phyloP scores from a whole-genome alignment of 108 stramenopile species.

The Fistulifera pelliculosa region DNA sequence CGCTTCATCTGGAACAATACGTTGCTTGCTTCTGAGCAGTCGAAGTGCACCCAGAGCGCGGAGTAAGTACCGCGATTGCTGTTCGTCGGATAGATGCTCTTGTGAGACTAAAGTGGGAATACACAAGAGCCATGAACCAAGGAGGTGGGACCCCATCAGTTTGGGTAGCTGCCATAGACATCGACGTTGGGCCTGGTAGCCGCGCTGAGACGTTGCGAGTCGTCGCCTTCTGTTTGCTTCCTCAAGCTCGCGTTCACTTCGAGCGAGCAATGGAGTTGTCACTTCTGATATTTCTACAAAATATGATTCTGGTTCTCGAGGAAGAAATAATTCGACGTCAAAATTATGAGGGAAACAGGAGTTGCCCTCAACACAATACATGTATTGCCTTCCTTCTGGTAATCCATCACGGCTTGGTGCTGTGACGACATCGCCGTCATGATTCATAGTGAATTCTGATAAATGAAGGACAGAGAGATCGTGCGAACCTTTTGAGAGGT shows the following conservation, averaged over 20 bases:
- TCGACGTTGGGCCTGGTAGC: conserved; percentile 62
- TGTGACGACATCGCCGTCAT: conserved; percentile 65
- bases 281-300: conserved; percentile 35
- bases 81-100: conserved; percentile 30
- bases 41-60: conserved; percentile 76
- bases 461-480: neutral
- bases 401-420: conserved; percentile 41
- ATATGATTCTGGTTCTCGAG: conserved; percentile 60
- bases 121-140: conserved; percentile 74
- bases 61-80: conserved; percentile 60
- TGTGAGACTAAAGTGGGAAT: conserved; percentile 64
- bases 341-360: conserved; percentile 70
- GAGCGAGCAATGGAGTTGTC: conserved; percentile 52
- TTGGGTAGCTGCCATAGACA: conserved; percentile 84
- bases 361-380: conserved; percentile 76
- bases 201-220: conserved; percentile 47
- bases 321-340: conserved; percentile 43
- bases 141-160: conserved; percentile 79
- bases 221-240: conserved; percentile 48
- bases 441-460: conserved; percentile 38
- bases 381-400: conserved; percentile 33
- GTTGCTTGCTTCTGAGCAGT: conserved; percentile 50
- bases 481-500: conserved; percentile 3
- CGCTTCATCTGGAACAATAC: conserved; percentile 81
- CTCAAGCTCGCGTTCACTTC: conserved; percentile 71